These are phyloP conservation scores for Nevesoporus exiguus DNA, from an alignment of 768 basidiomycete genomes.

Conservation along the genomic window DNA sequence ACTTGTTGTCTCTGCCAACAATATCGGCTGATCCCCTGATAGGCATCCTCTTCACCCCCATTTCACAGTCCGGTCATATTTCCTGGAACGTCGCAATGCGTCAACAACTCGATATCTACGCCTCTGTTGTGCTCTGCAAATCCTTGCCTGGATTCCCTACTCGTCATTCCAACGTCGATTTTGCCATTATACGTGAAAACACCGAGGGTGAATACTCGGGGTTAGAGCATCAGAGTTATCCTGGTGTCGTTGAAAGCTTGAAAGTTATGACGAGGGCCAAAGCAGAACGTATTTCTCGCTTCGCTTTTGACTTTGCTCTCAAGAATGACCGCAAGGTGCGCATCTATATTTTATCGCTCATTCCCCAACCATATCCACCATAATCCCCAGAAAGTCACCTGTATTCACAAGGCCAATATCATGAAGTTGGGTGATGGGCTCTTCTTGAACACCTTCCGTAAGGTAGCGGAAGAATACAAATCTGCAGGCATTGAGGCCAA, in stretches of 20 bases:
- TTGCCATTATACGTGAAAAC: conserved; percentile 99
- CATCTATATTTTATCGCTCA: background rate
- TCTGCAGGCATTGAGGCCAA: conserved; percentile 88
- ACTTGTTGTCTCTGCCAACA: background rate
- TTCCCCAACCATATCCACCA: background rate
- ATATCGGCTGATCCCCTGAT: conserved; percentile 2
- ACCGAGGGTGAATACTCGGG: conserved; percentile 99
- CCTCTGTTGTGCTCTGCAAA: conserved; percentile 97
- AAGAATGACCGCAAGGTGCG: conserved; percentile 96
- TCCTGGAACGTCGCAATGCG: conserved; percentile 99
- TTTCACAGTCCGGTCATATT: conserved; percentile 93
- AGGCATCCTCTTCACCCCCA: conserved; percentile 99
- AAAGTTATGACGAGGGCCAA: conserved; percentile 96
- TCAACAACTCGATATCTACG: conserved; percentile 98
- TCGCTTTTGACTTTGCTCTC: conserved; percentile 97
- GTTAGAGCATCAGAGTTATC: conserved; percentile 95
- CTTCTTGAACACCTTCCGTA: conserved; percentile 97
- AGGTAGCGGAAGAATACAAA: conserved; percentile 95
- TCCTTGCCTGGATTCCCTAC: conserved; percentile 95
- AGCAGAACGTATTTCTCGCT: conserved; percentile 93
- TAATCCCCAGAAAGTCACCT: conserved; percentile 85
- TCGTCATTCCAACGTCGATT: conserved; percentile 94
- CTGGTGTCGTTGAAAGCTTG: conserved; percentile 96
- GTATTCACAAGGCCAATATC: conserved; percentile 99
- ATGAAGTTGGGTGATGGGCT: conserved; percentile 99